phyloP scores from a whole-genome alignment of 306 rosid species.

The Quercus suber region DNA sequence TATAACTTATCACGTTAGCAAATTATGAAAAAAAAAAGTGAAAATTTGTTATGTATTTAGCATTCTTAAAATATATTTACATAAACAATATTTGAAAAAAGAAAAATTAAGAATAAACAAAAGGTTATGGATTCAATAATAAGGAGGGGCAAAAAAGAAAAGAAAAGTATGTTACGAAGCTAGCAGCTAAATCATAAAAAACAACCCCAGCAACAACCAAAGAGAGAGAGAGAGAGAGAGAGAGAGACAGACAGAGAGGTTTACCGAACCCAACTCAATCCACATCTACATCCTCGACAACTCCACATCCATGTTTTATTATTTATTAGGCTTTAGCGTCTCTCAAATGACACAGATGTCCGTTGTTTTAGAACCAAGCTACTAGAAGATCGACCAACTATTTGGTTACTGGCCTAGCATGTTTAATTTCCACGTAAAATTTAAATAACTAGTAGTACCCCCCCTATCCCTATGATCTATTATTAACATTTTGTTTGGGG shows the following conservation, averaged over 20 bases:
- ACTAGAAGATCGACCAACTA: no score
- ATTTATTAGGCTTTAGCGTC: not conserved
- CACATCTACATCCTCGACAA: not conserved
- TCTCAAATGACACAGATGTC: no score
- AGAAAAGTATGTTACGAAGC: not conserved
- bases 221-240: not conserved
- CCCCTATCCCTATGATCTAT: no score
- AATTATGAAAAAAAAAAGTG: no score
- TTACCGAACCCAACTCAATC: slow-evolving; percentile 51
- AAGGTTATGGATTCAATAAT: not conserved
- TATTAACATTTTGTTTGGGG: no score
- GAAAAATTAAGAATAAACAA: not conserved
- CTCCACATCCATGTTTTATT: not conserved
- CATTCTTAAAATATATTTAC: not conserved
- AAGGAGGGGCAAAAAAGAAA: no score
- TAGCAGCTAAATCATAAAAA: slow-evolving; percentile 19
- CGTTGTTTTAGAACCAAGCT: no score
- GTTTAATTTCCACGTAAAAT: no score
- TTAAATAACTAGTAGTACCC: no score
- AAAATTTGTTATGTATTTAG: no score
- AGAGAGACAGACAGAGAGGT: slow-evolving; percentile 23
- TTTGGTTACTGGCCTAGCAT: no score
- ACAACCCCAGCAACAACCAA: slow-evolving; percentile 33
- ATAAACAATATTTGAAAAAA: not conserved
- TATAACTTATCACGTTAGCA: no score